These are phyloP conservation scores for Osmanthus fragrans DNA, from an alignment of 257 asterid genomes.

Conservation along the genomic window DNA sequence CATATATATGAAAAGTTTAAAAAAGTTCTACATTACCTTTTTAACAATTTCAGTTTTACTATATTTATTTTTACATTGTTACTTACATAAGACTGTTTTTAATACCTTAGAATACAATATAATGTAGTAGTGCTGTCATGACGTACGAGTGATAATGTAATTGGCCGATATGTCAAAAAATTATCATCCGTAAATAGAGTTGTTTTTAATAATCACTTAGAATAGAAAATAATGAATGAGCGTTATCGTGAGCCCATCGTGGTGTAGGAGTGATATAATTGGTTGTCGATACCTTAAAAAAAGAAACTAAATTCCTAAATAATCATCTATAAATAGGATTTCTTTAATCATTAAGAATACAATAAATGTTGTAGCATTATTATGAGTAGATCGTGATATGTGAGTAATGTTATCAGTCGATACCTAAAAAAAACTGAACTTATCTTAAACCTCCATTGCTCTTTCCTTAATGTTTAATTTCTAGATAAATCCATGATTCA, in stretches of 20 bases:
- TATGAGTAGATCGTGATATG: not conserved
- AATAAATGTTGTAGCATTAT: not conserved
- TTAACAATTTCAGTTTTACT: not conserved
- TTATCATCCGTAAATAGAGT: too few relatives aligned
- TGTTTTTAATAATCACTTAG: too few relatives aligned
- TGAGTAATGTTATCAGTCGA: not conserved
- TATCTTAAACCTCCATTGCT: not conserved
- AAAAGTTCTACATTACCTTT: slow-evolving; percentile 6
- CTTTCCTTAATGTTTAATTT: not conserved
- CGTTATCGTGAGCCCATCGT: not conserved
- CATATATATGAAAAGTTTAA: slow-evolving; percentile 28
- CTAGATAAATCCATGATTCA: not conserved
- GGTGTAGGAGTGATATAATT: not conserved
- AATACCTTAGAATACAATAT: not conserved
- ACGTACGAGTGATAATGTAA: not conserved
- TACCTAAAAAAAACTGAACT: not conserved
- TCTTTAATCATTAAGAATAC: not conserved
- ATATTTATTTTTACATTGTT: not conserved
- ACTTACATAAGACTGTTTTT: not conserved
- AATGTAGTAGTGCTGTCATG: not conserved
- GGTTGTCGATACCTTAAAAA: not conserved
- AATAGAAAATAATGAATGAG: too few relatives aligned
- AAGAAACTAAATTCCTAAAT: too few relatives aligned
- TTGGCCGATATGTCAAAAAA: too few relatives aligned
- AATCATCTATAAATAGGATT: not conserved